These are phyloP conservation scores for Polysphondylium violaceum DNA, from an alignment of 78 protist species.

Conservation along the genomic window DNA sequence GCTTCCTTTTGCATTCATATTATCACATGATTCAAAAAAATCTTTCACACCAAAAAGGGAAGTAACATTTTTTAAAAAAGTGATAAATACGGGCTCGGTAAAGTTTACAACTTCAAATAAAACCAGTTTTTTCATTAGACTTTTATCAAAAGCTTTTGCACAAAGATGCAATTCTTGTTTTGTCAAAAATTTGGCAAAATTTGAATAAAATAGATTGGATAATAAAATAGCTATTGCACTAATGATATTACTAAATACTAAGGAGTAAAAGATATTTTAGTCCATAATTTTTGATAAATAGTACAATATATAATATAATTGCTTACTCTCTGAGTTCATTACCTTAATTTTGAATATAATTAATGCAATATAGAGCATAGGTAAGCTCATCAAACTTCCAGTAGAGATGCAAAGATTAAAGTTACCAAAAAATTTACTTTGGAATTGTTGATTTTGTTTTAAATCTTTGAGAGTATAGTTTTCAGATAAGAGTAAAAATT, in stretches of 20 bases:
- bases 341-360: no score
- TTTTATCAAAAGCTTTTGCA: not conserved
- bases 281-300: no score
- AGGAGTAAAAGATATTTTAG: not conserved
- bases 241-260: not conserved
- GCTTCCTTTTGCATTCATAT: not conserved
- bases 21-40: not conserved
- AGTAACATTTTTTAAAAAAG: not conserved
- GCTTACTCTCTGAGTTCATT: not conserved
- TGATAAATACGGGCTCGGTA: not conserved
- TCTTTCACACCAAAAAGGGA: not conserved
- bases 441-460: not conserved
- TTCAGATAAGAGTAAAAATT: not conserved
- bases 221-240: not conserved
- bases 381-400: not conserved
- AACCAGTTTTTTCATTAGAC: not conserved
- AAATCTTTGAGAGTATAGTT: not conserved
- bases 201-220: no score
- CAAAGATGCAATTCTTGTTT: not conserved
- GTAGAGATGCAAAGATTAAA: not conserved
- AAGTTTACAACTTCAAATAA: not conserved
- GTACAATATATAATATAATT: not conserved
- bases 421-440: no score
- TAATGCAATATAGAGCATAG: not conserved
- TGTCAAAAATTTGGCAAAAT: not conserved